These are phyloP conservation scores for Plicaturopsis crispa DNA, from an alignment of 768 basidiomycete species.

Conservation along the genomic window DNA sequence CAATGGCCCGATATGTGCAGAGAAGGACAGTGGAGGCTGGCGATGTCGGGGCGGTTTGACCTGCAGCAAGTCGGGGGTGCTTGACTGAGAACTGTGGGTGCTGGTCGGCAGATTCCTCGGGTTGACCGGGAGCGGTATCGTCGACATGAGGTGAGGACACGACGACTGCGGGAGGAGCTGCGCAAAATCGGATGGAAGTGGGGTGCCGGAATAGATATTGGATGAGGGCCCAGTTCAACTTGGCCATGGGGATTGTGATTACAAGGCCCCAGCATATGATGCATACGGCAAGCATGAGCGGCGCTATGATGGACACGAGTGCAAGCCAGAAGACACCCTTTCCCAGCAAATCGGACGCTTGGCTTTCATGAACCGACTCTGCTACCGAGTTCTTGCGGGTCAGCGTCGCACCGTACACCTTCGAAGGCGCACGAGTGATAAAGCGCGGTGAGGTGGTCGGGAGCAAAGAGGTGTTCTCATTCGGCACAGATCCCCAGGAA, in stretches of 20 bases:
- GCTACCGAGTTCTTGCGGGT: conserved; percentile 16
- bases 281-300: conserved; percentile 83
- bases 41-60: conserved; percentile 82
- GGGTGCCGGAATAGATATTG: conserved; percentile 75
- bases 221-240: conserved; percentile 91
- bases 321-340: conserved; percentile 76
- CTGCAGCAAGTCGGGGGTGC: conserved; percentile 69
- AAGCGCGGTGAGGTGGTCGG: conserved; percentile 20
- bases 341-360: conserved; percentile 48
- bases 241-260: conserved; percentile 97
- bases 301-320: conserved; percentile 74
- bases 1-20: conserved; percentile 89
- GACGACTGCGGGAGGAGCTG: conserved; percentile 70
- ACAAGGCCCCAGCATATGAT: conserved; percentile 92
- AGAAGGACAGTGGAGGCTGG: conserved; percentile 83
- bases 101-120: conserved; percentile 12
- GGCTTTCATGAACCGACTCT: conserved; percentile 12
- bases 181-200: conserved; percentile 84
- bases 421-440: conserved; percentile 42
- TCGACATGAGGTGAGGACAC: conserved; percentile 15
- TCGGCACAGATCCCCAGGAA: conserved; percentile 34
- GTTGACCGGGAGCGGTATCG: conserved; percentile 9
- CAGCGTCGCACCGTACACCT: conserved; percentile 63
- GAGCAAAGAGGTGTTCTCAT: conserved; percentile 44
- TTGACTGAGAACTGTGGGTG: conserved; percentile 56